Base-by-base conservation (phyloP, 306 rosid species). In the Canavalia ensiformis region DNA sequence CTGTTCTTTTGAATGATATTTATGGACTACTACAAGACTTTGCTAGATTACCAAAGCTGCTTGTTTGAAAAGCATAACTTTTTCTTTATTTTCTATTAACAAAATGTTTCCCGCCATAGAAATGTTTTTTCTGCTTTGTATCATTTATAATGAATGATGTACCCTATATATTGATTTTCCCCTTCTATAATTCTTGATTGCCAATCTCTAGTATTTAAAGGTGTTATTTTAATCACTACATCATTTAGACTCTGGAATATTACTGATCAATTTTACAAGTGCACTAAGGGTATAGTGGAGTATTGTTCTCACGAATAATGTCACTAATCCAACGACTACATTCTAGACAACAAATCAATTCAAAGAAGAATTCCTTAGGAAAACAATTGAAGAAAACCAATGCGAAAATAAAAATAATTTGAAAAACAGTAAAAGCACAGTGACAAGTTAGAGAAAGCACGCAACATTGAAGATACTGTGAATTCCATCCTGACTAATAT, bases 21-120 rank as follows among this genome's bases (percentile, higher is more conserved):
- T 18, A 18, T 18, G 47, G 28, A 52, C 52, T 71, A 49, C 37
- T 33, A 7, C 64, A 18, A 49, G 49, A 70, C 59, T 42, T 60
- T 4, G 13, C 46, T 75, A 28, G 55, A 83, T 50, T 64, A 45
- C 64, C 56, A 56, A 73, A 51, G 59, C 41, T 50, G 5, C 51
- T 39, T 50, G 80, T 51, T 69, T 52, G 50, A 72, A 46, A 39
- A 8, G 5, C 9, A 50, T 9, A 2, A 0, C 25, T 18, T 31
- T 33, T 71, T 65, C 31, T 75, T 56, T 75, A 3, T 59, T 45
- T 42, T 12, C 10, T 0, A 10, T 29, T 45, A 10, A 10, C 2
- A 13, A 74, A 57, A 74, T 25, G 12, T 56, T 42, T 55, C 39
- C 18, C 54, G 25, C 50, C 49, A 31, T 56, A 28, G 44, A 70